phyloP scores from a whole-genome alignment of 2,329 filamentous ascomycete species.

The Fusarium newnesense region DNA sequence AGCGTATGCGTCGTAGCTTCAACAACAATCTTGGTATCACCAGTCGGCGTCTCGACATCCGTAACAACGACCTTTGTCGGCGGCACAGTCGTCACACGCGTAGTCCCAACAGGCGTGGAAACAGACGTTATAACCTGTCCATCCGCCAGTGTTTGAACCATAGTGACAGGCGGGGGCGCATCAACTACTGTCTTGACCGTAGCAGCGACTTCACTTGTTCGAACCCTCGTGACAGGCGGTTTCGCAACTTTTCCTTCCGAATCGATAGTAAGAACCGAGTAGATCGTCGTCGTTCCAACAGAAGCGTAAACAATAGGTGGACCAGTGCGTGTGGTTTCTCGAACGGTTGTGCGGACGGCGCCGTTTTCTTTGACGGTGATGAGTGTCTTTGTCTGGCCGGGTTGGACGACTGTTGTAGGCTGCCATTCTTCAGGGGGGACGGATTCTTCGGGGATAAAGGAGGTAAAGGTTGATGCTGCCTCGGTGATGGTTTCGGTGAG shows the following conservation, averaged over 20 bases:
- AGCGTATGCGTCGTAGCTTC: conserved; percentile 30
- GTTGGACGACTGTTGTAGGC: conserved; percentile 1
- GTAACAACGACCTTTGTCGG: conserved; percentile 27
- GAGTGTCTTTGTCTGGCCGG: conserved; percentile 3
- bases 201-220: conserved; percentile 22
- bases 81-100: conserved; percentile 27
- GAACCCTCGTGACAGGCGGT: conserved; percentile 13
- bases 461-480: background rate
- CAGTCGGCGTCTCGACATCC: conserved; percentile 22
- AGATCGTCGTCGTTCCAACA: conserved; percentile 30
- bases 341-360: conserved; percentile 9
- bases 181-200: conserved; percentile 33
- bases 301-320: conserved; percentile 24
- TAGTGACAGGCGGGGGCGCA: conserved; percentile 1
- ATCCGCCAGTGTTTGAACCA: conserved; percentile 24
- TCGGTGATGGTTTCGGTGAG: background rate
- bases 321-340: conserved; percentile 13
- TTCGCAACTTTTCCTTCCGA: conserved; percentile 14
- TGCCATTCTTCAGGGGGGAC: background rate
- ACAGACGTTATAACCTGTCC: conserved; percentile 23
- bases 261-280: conserved; percentile 26
- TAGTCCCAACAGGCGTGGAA: conserved; percentile 15
- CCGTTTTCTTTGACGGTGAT: conserved; percentile 5
- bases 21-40: conserved; percentile 13
- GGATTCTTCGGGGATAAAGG: background rate